Percentiles rank a stretch among this genome's conserved stretches.
phyloP scores from a whole-genome alignment of 2,329 filamentous ascomycete genomes.

The Grosmannia penicillata region DNA sequence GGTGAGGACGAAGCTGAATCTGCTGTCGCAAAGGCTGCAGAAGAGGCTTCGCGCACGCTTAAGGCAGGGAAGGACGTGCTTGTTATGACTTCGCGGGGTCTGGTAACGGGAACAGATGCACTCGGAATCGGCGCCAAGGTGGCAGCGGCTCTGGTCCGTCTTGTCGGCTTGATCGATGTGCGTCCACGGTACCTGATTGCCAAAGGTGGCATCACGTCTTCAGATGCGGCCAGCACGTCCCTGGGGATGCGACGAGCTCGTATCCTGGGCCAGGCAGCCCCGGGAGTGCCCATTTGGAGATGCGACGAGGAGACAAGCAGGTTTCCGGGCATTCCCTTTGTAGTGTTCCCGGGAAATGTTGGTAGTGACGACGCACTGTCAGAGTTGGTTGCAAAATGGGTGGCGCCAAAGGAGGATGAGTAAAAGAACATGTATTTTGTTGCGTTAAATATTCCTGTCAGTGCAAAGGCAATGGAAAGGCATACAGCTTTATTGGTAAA shows the following conservation, averaged over 20 bases:
- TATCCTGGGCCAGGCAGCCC: slow-evolving; percentile 40
- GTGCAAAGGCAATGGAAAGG: neutral
- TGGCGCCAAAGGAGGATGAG: neutral
- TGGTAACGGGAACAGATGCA: slow-evolving; percentile 21
- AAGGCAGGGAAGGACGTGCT: slow-evolving; percentile 33
- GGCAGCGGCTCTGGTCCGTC: slow-evolving; percentile 24
- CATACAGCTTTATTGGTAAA: no score
- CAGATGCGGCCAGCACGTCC: slow-evolving; percentile 42
- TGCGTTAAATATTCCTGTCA: no score
- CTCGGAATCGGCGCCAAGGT: slow-evolving; percentile 25
- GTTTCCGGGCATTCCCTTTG: slow-evolving; percentile 35
- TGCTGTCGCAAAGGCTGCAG: slow-evolving; percentile 20
- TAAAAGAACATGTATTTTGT: no score
- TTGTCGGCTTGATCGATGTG: slow-evolving; percentile 13
- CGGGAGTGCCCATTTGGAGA: slow-evolving; percentile 43
- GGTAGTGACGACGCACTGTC: slow-evolving; percentile 31
- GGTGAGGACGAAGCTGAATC: slow-evolving; percentile 3
- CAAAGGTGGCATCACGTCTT: slow-evolving; percentile 45
- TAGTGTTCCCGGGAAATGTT: slow-evolving; percentile 45
- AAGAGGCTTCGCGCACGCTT: slow-evolving; percentile 18
- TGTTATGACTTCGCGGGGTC: slow-evolving; percentile 41
- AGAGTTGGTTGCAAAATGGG: slow-evolving; percentile 21
- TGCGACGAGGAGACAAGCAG: slow-evolving; percentile 37
- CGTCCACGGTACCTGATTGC: slow-evolving; percentile 41
- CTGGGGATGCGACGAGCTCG: slow-evolving; percentile 36